These are phyloP conservation scores for Solanum neorickii DNA, from an alignment of 257 asterid genomes.

Conservation along the genomic window DNA sequence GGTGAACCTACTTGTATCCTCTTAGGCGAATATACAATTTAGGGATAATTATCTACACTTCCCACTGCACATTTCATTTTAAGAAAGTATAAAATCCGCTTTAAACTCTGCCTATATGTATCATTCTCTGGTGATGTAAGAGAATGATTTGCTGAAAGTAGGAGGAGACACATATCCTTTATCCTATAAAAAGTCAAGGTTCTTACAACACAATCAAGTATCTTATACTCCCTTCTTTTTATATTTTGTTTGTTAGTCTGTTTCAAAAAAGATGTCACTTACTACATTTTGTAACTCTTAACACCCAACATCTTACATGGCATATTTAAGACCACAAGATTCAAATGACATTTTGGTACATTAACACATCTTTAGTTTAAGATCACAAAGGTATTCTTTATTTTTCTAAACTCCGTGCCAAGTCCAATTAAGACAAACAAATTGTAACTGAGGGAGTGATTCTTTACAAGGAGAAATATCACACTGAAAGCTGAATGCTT, in stretches of 20 bases:
- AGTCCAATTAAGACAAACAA: not conserved
- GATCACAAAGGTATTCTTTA: not conserved
- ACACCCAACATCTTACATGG: not conserved
- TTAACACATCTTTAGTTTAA: not conserved
- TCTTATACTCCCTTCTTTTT: not conserved
- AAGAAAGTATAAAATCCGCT: not conserved
- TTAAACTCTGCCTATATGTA: not conserved
- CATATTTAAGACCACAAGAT: not conserved
- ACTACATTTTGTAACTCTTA: not conserved
- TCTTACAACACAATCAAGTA: not conserved
- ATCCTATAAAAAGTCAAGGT: not conserved
- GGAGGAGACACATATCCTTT: not conserved
- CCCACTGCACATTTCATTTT: not conserved
- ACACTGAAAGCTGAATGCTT: not conserved
- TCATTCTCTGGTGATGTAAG: not conserved
- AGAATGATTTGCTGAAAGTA: not conserved
- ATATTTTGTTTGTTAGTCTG: not conserved
- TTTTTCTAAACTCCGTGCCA: not conserved
- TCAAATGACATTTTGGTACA: not conserved
- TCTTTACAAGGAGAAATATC: not conserved
- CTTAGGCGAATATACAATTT: not conserved
- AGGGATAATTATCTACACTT: not conserved
- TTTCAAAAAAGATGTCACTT: not conserved
- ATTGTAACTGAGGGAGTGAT: not conserved
- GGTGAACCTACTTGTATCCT: not conserved